Evolutionary conservation across 768 basidiomycete species (phyloP).

Genomic region (Lanmaoa rubissima): DNA sequence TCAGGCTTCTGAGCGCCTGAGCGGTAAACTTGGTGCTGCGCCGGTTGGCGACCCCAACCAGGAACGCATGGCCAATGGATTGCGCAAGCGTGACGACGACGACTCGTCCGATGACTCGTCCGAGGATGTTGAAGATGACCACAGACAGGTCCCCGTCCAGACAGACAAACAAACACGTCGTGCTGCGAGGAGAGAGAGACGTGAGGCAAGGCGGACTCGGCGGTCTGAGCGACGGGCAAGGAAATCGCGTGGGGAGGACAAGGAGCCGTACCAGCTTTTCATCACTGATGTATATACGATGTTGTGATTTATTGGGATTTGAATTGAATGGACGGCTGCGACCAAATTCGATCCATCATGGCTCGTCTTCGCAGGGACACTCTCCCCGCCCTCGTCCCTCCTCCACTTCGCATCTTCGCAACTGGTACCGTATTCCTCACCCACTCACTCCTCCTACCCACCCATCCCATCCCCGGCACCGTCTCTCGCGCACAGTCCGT

Average conservation of each 20-base stretch:
- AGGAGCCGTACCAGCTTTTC: constrained; percentile 23
- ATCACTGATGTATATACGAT: constrained; percentile 2
- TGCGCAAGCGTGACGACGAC: constrained; percentile 12
- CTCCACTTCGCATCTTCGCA: constrained; percentile 63
- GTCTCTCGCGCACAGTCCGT: constrained; percentile 74
- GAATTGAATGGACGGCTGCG: not conserved
- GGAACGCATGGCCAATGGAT: constrained; percentile 12
- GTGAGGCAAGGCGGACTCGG: constrained; percentile 11
- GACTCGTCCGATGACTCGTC: not conserved
- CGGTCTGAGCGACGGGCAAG: constrained; percentile 14
- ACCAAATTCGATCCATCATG: constrained; percentile 15
- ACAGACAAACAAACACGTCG: not conserved
- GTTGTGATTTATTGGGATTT: not conserved
- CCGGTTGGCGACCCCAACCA: constrained; percentile 22
- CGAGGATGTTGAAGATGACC: not conserved
- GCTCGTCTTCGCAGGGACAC: constrained; percentile 31
- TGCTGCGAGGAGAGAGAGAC: constrained; percentile 12
- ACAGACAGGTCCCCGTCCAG: not conserved
- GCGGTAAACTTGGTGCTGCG: constrained; percentile 23
- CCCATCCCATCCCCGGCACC: constrained; percentile 55
- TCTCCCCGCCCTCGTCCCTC: constrained; percentile 9
- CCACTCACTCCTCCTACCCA: constrained; percentile 62
- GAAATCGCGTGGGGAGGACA: constrained; percentile 17
- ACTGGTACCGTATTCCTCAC: constrained; percentile 81
- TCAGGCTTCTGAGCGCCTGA: constrained; percentile 31